Percentiles rank a stretch among this genome's conserved stretches.
phyloP scores from a whole-genome alignment of 2,329 filamentous ascomycete genomes.

The Tolypocladium ophioglossoides region DNA sequence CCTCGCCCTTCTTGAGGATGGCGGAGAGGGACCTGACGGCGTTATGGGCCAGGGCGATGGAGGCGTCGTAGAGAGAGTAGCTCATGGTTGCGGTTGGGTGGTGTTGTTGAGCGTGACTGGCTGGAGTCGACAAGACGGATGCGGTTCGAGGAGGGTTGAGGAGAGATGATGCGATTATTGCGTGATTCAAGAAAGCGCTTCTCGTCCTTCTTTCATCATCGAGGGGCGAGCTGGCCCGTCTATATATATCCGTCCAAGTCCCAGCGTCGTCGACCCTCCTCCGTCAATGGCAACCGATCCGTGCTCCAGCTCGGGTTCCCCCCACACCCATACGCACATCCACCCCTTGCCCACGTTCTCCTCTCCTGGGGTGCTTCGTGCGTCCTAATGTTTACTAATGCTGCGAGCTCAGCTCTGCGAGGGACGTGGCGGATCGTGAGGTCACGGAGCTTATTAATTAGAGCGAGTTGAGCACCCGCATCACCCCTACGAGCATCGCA shows the following conservation, averaged over 20 bases:
- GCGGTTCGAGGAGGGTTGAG: not conserved
- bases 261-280: not conserved
- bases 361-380: no score
- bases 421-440: not conserved
- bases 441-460: not conserved
- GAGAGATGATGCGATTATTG: not conserved
- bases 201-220: not conserved
- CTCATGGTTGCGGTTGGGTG: conserved; percentile 17
- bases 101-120: not conserved
- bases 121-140: not conserved
- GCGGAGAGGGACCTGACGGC: conserved; percentile 18
- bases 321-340: no score
- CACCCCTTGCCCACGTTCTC: not conserved
- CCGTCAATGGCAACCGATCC: no score
- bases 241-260: not conserved
- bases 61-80: conserved; percentile 31
- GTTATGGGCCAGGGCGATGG: conserved; percentile 19
- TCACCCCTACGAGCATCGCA: not conserved
- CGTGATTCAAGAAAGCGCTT: not conserved
- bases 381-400: not conserved
- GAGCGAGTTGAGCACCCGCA: not conserved
- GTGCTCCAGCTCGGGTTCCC: no score
- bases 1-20: conserved; percentile 26
- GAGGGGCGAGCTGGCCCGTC: not conserved
- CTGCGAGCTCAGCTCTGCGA: no score